Conservation (phyloP, 345 rosid species). For the Eucalyptus regnans region DNA sequence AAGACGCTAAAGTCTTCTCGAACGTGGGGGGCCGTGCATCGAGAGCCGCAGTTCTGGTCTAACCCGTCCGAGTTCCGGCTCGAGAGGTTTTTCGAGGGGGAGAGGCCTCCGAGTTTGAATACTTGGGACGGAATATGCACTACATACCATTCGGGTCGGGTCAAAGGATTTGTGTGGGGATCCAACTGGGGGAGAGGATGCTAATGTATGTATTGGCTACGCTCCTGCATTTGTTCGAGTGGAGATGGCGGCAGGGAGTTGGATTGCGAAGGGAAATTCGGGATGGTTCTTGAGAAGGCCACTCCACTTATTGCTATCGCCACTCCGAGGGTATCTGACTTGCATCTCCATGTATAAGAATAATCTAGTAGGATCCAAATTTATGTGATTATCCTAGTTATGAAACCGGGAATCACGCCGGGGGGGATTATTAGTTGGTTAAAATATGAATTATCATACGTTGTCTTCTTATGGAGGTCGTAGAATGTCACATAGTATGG, state of each 20-base stretch:
- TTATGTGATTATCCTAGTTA: too few species aligned
- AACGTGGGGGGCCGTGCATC: background rate
- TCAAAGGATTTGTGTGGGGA: background rate
- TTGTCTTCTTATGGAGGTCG: too few species aligned
- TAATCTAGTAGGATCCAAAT: background rate
- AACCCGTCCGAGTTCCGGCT: background rate
- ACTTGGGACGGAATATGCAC: background rate
- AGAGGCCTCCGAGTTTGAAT: background rate
- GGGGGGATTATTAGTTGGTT: too few species aligned
- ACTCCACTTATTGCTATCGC: background rate
- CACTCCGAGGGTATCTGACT: background rate
- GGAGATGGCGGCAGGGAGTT: background rate
- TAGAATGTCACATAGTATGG: too few species aligned
- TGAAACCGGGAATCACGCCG: too few species aligned
- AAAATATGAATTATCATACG: too few species aligned
- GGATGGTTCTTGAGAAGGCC: background rate
- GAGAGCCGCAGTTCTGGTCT: background rate
- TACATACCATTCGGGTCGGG: conserved; percentile 18
- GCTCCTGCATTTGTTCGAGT: background rate
- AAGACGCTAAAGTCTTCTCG: background rate
- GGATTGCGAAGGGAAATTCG: background rate
- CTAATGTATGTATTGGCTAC: background rate
- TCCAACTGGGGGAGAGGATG: conserved; percentile 1
- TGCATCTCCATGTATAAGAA: background rate
- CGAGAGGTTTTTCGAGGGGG: background rate